A percentile compares a stretch with the other conserved stretches of the same genome.
phyloP scores from a whole-genome alignment of 2,329 filamentous ascomycete species.

The Claviceps spartinae region DNA sequence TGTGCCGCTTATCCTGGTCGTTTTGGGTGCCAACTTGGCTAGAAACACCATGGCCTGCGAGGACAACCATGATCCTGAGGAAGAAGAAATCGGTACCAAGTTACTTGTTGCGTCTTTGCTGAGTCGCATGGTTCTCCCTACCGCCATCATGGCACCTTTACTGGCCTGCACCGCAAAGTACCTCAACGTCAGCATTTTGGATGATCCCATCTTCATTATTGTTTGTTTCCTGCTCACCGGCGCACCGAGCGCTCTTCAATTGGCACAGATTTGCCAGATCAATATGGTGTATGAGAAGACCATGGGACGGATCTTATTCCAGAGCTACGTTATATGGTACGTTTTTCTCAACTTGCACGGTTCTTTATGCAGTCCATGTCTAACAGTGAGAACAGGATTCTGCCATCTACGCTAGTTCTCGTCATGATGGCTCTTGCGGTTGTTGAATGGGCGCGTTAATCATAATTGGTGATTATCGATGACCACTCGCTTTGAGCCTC shows the following conservation, averaged over 20 bases:
- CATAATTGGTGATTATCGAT: neutral
- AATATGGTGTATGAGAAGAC: constrained; percentile 92
- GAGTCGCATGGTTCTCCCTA: constrained; percentile 85
- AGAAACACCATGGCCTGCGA: constrained; percentile 70
- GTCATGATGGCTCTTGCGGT: constrained; percentile 89
- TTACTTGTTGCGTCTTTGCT: constrained; percentile 76
- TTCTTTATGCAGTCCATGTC: constrained; percentile 7
- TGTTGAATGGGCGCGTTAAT: constrained; percentile 62
- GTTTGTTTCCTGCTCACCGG: constrained; percentile 95
- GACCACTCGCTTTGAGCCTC: no score
- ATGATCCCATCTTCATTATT: constrained; percentile 95
- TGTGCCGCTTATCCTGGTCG: constrained; percentile 87
- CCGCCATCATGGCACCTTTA: constrained; percentile 80
- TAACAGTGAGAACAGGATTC: constrained; percentile 48
- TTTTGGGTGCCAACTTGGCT: constrained; percentile 86
- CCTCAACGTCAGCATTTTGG: constrained; percentile 82
- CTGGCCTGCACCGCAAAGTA: constrained; percentile 81
- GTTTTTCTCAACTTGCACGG: constrained; percentile 19
- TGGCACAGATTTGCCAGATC: constrained; percentile 97
- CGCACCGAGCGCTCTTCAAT: constrained; percentile 81
- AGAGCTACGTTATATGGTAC: constrained; percentile 77
- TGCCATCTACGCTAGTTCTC: constrained; percentile 80
- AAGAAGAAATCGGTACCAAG: constrained; percentile 54
- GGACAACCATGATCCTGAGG: constrained; percentile 53
- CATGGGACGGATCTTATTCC: constrained; percentile 86